These are phyloP conservation scores for Coniochaeta sp. DNA, from an alignment of 2,329 filamentous ascomycete genomes.

Conservation along the genomic window DNA sequence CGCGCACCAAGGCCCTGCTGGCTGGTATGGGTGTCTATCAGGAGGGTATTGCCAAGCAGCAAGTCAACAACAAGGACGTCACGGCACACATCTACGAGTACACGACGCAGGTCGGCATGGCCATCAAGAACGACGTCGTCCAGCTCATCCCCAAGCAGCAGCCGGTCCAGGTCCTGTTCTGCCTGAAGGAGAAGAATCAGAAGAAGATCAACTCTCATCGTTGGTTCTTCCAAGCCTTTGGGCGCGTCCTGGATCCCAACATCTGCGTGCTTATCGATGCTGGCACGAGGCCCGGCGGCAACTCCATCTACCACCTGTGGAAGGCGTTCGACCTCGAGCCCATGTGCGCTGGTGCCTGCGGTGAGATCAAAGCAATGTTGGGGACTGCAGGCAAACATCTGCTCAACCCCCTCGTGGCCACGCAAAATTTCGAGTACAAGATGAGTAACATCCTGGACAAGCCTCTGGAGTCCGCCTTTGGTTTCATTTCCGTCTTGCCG, in stretches of 20 bases:
- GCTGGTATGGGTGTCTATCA: conserved; percentile 96
- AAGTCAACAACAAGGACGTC: conserved; percentile 93
- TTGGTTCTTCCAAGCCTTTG: conserved; percentile 99
- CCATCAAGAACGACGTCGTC: conserved; percentile 86
- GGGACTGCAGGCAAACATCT: conserved; percentile 77
- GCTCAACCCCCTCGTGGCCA: conserved; percentile 86
- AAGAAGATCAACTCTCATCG: conserved; percentile 99
- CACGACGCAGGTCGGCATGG: conserved; percentile 77
- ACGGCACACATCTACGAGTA: conserved; percentile 98
- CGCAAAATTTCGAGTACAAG: conserved; percentile 99
- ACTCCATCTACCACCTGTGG: conserved; percentile 97
- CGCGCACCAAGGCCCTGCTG: conserved; percentile 78
- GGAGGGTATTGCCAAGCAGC: conserved; percentile 96
- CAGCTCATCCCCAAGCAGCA: conserved; percentile 77
- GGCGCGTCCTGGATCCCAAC: conserved; percentile 84
- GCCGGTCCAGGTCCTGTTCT: conserved; percentile 95
- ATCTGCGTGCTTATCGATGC: conserved; percentile 96
- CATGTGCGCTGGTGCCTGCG: conserved; percentile 94
- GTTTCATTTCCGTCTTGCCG: conserved; percentile 93
- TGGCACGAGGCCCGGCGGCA: conserved; percentile 86
- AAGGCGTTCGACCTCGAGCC: conserved; percentile 97
- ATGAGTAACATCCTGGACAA: conserved; percentile 99
- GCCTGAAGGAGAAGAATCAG: conserved; percentile 98
- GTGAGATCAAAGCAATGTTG: conserved; percentile 98
- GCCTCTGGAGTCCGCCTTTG: conserved; percentile 92